Evolutionary conservation across 2,329 filamentous ascomycete genomes (phyloP), one percentile per base, ranked within the genome.

Genomic region (Penicillium sp.): DNA sequence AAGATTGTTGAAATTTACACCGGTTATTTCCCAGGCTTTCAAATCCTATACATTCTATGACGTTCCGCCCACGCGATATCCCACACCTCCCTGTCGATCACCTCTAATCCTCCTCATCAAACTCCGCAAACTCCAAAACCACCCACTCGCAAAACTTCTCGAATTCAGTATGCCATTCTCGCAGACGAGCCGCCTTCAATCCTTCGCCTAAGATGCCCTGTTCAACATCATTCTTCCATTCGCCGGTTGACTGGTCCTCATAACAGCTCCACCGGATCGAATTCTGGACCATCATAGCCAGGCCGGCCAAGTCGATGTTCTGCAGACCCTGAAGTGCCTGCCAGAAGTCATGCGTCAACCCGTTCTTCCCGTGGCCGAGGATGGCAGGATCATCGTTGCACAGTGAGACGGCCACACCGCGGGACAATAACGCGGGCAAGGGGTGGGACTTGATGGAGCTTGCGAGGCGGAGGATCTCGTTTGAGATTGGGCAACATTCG

Each of bases 261-360:
- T 93, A 96, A 24, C 89, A 90, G 9, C 92, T 90, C 92, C 92
- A 98, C 44, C 91, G 85, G 49, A 98, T 88, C 67, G 92, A 96
- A 73, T 97, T 98, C 83, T 98, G 93, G 0, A 93, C 94, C 69
- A 99, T 83, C 60, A 89, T 91, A 0, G 91, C 94, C 56, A 98
- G 79, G 0, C 93, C 94, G 12, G 91, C 92, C 2, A 98, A 83
- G 0, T 93, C 95, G 15, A 97, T 85, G 72, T 96, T 97, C 62
- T 96, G 90, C 87, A 93, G 95, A 0, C 91, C 93, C 77, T 97
- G 93, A 22, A 97, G 81, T 1, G 91, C 90, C 77, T 96, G 92
- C 92, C 92, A 97, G 78, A 96, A 97, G 78, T 97, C 93, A 77
- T 96, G 91, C 1, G 91, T 94, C 84, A 95, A 89, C 40, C 92